A percentile compares a stretch with the other conserved stretches of the same genome.
Conservation (phyloP, 306 rosid species). For the Sindora glabra region DNA sequence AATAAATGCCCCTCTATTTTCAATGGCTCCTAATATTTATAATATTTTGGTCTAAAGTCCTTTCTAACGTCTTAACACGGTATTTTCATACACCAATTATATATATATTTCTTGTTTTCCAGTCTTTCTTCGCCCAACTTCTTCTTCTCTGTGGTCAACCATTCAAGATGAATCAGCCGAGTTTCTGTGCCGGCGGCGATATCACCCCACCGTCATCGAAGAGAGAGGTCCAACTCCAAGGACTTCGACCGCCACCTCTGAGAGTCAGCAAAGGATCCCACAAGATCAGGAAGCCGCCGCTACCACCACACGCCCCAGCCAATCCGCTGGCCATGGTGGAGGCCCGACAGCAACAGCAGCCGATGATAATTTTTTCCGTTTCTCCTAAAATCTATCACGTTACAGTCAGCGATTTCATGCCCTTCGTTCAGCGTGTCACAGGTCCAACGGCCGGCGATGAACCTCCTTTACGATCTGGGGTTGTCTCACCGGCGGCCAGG, state of each 20-base stretch:
- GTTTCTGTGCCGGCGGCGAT: constrained; percentile 13
- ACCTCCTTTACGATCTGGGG: constrained; percentile 30
- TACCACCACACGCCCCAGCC: constrained; percentile 17
- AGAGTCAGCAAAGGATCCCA: constrained; percentile 64
- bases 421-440: constrained; percentile 85
- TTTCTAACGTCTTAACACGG: too few relatives aligned
- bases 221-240: constrained; percentile 62
- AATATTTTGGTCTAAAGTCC: too few relatives aligned
- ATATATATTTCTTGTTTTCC: neutral
- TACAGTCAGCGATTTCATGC: constrained; percentile 61
- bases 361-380: constrained; percentile 71
- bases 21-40: too few relatives aligned
- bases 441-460: constrained; percentile 45
- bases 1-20: too few relatives aligned
- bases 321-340: neutral
- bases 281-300: constrained; percentile 77
- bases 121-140: too few relatives aligned
- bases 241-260: constrained; percentile 78
- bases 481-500: constrained; percentile 85
- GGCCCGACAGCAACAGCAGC: constrained; percentile 37
- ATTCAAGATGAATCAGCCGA: constrained; percentile 43
- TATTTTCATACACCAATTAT: too few relatives aligned
- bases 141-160: neutral
- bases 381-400: constrained; percentile 77
- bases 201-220: constrained; percentile 28